These are phyloP conservation scores for Gomphus bonarii DNA, from an alignment of 1,284 basidiomycete genomes.

Conservation along the genomic window DNA sequence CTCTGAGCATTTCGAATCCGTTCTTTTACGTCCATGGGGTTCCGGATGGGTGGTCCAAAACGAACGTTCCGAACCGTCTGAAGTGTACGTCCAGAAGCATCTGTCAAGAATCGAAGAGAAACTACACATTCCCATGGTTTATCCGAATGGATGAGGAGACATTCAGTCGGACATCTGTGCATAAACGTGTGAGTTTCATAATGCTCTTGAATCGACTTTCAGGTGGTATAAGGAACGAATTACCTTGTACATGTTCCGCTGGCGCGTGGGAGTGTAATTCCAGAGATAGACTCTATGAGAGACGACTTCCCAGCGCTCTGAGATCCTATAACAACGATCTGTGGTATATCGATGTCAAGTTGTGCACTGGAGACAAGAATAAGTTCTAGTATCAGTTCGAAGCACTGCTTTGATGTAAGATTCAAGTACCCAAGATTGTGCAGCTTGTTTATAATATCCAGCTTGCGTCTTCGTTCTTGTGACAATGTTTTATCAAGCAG, in stretches of 20 bases:
- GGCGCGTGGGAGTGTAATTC: conserved; percentile 56
- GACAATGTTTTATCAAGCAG: neutral
- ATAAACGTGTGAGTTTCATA: neutral
- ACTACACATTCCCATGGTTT: conserved; percentile 51
- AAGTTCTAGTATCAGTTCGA: neutral
- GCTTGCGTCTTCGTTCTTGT: neutral
- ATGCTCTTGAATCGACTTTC: conserved; percentile 1
- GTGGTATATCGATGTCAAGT: conserved; percentile 56
- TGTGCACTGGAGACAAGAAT: conserved; percentile 35
- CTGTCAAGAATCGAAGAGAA: conserved; percentile 41
- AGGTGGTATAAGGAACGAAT: conserved; percentile 1
- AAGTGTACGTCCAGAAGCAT: conserved; percentile 32
- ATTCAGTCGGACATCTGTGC: conserved; percentile 62
- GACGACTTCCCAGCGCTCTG: conserved; percentile 69
- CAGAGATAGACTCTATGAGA: conserved; percentile 64
- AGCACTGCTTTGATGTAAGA: neutral
- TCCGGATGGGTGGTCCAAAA: conserved; percentile 45
- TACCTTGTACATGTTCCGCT: conserved; percentile 59
- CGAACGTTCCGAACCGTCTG: conserved; percentile 28
- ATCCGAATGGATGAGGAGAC: conserved; percentile 25
- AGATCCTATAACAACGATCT: conserved; percentile 56
- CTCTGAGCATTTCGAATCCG: conserved; percentile 58
- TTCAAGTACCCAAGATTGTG: conserved; percentile 40
- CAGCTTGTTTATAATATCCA: conserved; percentile 37
- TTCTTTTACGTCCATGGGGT: conserved; percentile 49